Conservation (phyloP, 768 basidiomycete genomes). For the Guyanaporus albipodus region DNA sequence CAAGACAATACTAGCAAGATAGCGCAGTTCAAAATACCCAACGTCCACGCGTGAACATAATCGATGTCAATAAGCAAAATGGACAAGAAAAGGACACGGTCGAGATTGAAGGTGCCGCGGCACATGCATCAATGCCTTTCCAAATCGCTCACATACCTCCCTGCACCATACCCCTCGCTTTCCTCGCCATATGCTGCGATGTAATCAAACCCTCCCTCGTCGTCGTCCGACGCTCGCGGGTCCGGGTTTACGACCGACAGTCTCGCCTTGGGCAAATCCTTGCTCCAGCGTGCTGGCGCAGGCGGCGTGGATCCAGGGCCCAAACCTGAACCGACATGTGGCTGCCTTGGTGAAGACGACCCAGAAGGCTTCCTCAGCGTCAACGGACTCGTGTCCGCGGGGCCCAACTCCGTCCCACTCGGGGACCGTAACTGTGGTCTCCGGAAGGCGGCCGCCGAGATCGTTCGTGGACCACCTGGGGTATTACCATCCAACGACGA, state of each 20-base stretch:
- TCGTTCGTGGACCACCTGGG: constrained; percentile 48
- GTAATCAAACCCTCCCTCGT: constrained; percentile 50
- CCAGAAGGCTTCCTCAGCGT: constrained; percentile 44
- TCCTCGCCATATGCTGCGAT: constrained; percentile 48
- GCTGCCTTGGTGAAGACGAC: constrained; percentile 1
- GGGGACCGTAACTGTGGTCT: constrained; percentile 41
- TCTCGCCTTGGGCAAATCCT: constrained; percentile 9
- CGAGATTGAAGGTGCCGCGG: background rate
- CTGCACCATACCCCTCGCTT: constrained; percentile 37
- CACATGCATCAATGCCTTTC: constrained; percentile 20
- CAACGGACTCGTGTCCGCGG: constrained; percentile 46
- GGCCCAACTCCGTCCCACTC: constrained; percentile 19
- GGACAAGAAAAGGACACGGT: background rate
- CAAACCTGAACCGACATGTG: constrained; percentile 10
- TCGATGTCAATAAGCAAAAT: constrained; percentile 10
- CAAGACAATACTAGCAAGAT: background rate
- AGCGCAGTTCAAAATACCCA: background rate
- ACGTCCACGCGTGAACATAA: constrained; percentile 6
- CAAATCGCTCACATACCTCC: constrained; percentile 46
- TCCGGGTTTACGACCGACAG: constrained; percentile 31
- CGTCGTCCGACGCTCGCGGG: constrained; percentile 26
- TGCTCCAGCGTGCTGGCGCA: constrained; percentile 3
- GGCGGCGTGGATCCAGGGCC: constrained; percentile 30
- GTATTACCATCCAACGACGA: constrained; percentile 28
- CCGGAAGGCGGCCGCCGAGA: constrained; percentile 73